phyloP scores from a whole-genome alignment of 768 basidiomycete genomes.

The Russula virescens region DNA sequence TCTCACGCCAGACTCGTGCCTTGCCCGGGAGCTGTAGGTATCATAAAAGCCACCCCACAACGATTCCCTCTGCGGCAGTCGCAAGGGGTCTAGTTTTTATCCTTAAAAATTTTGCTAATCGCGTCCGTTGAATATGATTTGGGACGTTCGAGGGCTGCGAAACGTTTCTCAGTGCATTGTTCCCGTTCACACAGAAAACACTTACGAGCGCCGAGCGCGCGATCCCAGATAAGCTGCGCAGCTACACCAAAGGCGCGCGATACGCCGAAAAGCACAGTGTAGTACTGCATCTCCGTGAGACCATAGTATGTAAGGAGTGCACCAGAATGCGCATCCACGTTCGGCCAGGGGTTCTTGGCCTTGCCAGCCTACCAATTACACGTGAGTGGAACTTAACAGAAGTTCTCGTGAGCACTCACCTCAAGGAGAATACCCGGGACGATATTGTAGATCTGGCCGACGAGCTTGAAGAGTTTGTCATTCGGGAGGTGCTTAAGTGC shows the following conservation, averaged over 20 bases:
- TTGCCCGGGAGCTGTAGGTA: not conserved
- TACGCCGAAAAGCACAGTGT: slow-evolving; percentile 95
- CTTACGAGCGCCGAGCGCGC: slow-evolving; percentile 85
- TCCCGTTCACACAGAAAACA: slow-evolving; percentile 23
- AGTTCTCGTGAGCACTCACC: slow-evolving; percentile 36
- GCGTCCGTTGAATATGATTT: slow-evolving; percentile 85
- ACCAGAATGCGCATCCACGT: slow-evolving; percentile 96
- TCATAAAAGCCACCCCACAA: slow-evolving; percentile 3
- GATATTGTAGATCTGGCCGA: slow-evolving; percentile 80
- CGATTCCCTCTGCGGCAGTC: not conserved
- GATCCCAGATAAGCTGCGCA: slow-evolving; percentile 89
- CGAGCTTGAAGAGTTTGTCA: slow-evolving; percentile 92
- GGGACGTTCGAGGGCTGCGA: slow-evolving; percentile 75
- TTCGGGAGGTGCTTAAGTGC: slow-evolving; percentile 78
- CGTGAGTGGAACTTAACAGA: slow-evolving; percentile 2
- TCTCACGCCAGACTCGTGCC: slow-evolving; percentile 8
- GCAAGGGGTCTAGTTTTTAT: slow-evolving; percentile 35
- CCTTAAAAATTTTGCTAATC: slow-evolving; percentile 73
- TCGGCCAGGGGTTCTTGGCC: slow-evolving; percentile 94
- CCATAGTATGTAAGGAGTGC: slow-evolving; percentile 83
- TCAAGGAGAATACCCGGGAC: slow-evolving; percentile 88
- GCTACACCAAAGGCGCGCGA: slow-evolving; percentile 91
- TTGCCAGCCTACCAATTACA: slow-evolving; percentile 61
- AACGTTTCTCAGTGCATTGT: not conserved
- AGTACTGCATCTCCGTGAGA: slow-evolving; percentile 87